phyloP scores from a whole-genome alignment of 179 eudicot species.

The Silene noctiflora region DNA sequence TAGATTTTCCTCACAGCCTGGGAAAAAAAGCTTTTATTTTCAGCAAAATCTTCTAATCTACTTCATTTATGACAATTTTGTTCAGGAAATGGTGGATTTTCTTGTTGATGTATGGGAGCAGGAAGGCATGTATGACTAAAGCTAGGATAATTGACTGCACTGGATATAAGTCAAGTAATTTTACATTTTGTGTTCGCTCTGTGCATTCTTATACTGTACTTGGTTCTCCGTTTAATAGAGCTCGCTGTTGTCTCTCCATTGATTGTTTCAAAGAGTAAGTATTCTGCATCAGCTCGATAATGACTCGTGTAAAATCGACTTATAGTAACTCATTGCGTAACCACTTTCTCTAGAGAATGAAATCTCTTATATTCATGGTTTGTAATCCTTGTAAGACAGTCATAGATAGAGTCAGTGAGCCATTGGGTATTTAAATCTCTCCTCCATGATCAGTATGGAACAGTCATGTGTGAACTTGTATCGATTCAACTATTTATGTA shows the following conservation, averaged over 20 bases:
- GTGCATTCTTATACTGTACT: slow-evolving; percentile 18
- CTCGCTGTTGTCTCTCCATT: slow-evolving; percentile 8
- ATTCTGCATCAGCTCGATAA: neutral
- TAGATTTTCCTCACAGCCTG: neutral
- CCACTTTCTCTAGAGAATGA: neutral
- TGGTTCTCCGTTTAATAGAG: neutral
- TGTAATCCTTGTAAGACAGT: no score
- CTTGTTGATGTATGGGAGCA: slow-evolving; percentile 87
- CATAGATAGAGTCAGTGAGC: no score
- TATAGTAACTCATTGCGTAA: neutral
- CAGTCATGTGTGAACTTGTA: no score
- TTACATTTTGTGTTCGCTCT: slow-evolving; percentile 3
- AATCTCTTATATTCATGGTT: no score
- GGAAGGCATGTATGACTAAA: slow-evolving; percentile 83
- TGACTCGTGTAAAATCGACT: no score
- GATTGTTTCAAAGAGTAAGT: neutral
- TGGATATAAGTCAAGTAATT: neutral
- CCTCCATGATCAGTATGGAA: no score
- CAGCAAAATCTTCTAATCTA: neutral
- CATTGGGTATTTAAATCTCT: no score
- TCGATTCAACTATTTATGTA: no score
- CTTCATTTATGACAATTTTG: neutral
- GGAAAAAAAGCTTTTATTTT: neutral
- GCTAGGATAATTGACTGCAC: neutral
- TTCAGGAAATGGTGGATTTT: slow-evolving; percentile 88